Evolutionary conservation across 495 filamentous ascomycete species (phyloP).

Genomic region (Annulohypoxylon stygium): DNA sequence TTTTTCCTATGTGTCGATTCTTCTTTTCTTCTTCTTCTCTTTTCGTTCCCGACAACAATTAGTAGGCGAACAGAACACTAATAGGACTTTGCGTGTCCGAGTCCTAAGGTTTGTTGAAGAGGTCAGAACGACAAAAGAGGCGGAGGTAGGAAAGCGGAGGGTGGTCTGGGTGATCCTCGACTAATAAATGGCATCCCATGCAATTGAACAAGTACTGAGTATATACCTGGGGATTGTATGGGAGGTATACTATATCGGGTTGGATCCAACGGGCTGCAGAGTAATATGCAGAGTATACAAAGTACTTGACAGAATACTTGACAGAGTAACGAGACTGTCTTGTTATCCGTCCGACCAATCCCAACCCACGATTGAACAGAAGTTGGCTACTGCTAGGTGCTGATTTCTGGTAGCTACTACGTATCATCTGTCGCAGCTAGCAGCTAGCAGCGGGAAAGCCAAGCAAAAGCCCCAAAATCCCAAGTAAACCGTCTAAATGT

Average conservation of each 20-base stretch:
- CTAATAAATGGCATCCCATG: slow-evolving; percentile 37
- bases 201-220: neutral
- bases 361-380: slow-evolving; percentile 3
- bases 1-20: neutral
- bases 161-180: slow-evolving; percentile 29
- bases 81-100: slow-evolving; percentile 12
- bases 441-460: neutral
- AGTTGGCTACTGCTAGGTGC: slow-evolving; percentile 8
- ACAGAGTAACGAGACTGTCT: slow-evolving; percentile 36
- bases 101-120: slow-evolving; percentile 29
- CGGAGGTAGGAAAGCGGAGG: neutral
- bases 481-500: neutral
- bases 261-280: slow-evolving; percentile 16
- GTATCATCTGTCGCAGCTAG: slow-evolving; percentile 23
- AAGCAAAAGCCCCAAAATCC: neutral
- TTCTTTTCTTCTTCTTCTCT: neutral
- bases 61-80: slow-evolving; percentile 27
- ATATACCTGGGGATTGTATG: neutral
- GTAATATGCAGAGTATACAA: neutral
- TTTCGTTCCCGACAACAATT: slow-evolving; percentile 12
- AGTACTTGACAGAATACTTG: neutral
- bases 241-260: slow-evolving; percentile 6
- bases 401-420: slow-evolving; percentile 16
- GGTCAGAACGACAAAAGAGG: slow-evolving; percentile 20
- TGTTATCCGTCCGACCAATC: slow-evolving; percentile 30